These are phyloP conservation scores for Zygosaccharomyces siamensis DNA, from an alignment of 805 yeast species.

Conservation along the genomic window DNA sequence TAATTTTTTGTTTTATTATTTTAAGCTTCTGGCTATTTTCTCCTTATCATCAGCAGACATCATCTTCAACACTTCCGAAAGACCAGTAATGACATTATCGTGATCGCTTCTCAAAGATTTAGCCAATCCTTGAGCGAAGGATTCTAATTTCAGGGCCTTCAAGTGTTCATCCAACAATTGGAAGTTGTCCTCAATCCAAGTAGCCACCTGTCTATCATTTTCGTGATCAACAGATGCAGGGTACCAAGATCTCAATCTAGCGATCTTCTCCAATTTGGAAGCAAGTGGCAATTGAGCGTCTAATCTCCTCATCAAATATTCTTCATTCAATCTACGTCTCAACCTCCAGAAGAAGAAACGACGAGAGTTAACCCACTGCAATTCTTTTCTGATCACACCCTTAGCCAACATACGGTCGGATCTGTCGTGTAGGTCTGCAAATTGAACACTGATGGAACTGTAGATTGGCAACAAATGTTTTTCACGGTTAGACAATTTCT, in stretches of 20 bases:
- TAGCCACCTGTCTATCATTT: slow-evolving; percentile 72
- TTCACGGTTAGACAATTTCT: slow-evolving; percentile 74
- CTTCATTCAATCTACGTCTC: slow-evolving; percentile 92
- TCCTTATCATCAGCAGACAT: slow-evolving; percentile 52
- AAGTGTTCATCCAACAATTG: slow-evolving; percentile 54
- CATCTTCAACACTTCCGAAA: slow-evolving; percentile 50
- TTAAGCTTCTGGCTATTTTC: slow-evolving; percentile 37
- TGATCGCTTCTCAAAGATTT: slow-evolving; percentile 53
- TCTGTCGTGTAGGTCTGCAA: slow-evolving; percentile 97
- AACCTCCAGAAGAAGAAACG: slow-evolving; percentile 98
- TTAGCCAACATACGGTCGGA: slow-evolving; percentile 96
- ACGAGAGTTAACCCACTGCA: slow-evolving; percentile 84
- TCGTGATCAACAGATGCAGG: slow-evolving; percentile 64
- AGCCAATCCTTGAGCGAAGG: slow-evolving; percentile 60
- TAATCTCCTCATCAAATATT: slow-evolving; percentile 72
- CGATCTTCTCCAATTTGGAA: slow-evolving; percentile 72
- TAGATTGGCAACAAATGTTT: slow-evolving; percentile 77
- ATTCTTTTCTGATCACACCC: slow-evolving; percentile 79
- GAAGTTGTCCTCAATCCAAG: slow-evolving; percentile 81
- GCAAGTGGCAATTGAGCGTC: slow-evolving; percentile 56
- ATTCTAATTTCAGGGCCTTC: slow-evolving; percentile 61
- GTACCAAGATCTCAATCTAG: slow-evolving; percentile 85
- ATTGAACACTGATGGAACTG: slow-evolving; percentile 87
- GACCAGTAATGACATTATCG: slow-evolving; percentile 49
- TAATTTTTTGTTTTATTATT: slow-evolving; percentile 13